Conservation (phyloP, 1,284 basidiomycete genomes). For the Trametes sp. region DNA sequence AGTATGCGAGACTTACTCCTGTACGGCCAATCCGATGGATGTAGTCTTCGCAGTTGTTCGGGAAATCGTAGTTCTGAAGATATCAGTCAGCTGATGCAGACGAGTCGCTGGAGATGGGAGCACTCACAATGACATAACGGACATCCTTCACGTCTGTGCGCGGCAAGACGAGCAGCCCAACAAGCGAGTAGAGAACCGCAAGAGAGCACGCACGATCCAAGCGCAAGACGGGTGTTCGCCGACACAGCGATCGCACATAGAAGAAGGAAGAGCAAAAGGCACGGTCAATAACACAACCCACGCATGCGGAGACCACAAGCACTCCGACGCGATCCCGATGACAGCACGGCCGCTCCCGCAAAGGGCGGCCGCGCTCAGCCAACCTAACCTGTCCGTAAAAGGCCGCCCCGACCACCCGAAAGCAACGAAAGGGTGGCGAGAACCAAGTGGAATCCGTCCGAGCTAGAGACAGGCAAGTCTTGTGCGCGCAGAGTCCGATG, state of each 20-base stretch:
- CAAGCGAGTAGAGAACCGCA: slow-evolving; percentile 45
- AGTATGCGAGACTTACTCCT: slow-evolving; percentile 58
- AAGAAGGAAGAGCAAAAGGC: slow-evolving; percentile 43
- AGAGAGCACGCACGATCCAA: slow-evolving; percentile 48
- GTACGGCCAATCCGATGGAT: slow-evolving; percentile 94
- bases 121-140: slow-evolving; percentile 87
- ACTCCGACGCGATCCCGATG: slow-evolving; percentile 54
- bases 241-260: slow-evolving; percentile 34
- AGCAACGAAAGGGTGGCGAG: slow-evolving; percentile 26
- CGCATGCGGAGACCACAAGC: slow-evolving; percentile 55
- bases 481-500: slow-evolving; percentile 51
- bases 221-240: slow-evolving; percentile 42
- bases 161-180: slow-evolving; percentile 42
- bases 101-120: too few relatives aligned
- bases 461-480: slow-evolving; percentile 59
- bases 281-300: slow-evolving; percentile 63
- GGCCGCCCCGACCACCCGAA: slow-evolving; percentile 44
- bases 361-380: slow-evolving; percentile 10
- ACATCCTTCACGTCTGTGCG: slow-evolving; percentile 92
- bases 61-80: slow-evolving; percentile 92
- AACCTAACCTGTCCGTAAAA: slow-evolving; percentile 37
- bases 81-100: slow-evolving; percentile 34
- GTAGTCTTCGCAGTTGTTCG: slow-evolving; percentile 96
- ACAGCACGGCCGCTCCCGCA: slow-evolving; percentile 39
- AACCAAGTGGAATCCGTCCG: slow-evolving; percentile 53